These are phyloP conservation scores for Aspergillus carlsbadensis DNA, from an alignment of 495 filamentous ascomycete species.

Conservation along the genomic window DNA sequence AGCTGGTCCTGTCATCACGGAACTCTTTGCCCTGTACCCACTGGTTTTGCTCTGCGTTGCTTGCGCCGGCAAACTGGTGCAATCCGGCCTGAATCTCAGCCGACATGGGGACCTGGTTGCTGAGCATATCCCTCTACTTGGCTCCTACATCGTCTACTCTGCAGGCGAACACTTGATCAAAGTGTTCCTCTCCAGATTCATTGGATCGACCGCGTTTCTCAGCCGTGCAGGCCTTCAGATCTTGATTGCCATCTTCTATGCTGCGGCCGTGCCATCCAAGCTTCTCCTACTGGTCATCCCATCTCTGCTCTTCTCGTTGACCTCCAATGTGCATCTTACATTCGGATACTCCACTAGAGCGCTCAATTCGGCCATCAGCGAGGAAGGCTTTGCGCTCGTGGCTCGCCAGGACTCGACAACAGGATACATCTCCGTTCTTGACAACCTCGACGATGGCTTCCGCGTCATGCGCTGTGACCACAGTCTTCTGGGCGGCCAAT, in stretches of 20 bases:
- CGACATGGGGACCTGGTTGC: slow-evolving; percentile 51
- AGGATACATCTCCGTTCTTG: slow-evolving; percentile 88
- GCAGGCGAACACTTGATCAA: slow-evolving; percentile 52
- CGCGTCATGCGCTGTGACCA: slow-evolving; percentile 91
- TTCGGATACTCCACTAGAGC: slow-evolving; percentile 46
- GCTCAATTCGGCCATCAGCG: slow-evolving; percentile 62
- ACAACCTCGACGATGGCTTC: slow-evolving; percentile 67
- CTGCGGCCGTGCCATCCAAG: slow-evolving; percentile 65
- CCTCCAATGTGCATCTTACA: slow-evolving; percentile 70
- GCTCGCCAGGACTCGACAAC: slow-evolving; percentile 81
- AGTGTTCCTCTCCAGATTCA: slow-evolving; percentile 48
- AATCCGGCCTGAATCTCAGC: slow-evolving; percentile 55
- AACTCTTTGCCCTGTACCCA: slow-evolving; percentile 68
- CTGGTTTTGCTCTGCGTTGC: slow-evolving; percentile 66
- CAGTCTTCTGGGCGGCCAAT: slow-evolving; percentile 91
- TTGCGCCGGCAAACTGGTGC: slow-evolving; percentile 61
- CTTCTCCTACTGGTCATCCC: slow-evolving; percentile 63
- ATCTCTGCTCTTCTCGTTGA: slow-evolving; percentile 64
- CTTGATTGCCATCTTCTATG: slow-evolving; percentile 60
- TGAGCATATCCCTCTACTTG: slow-evolving; percentile 59
- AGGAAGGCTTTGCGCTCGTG: slow-evolving; percentile 56
- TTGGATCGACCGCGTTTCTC: slow-evolving; percentile 62
- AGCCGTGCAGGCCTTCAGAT: slow-evolving; percentile 71
- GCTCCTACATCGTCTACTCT: slow-evolving; percentile 65
- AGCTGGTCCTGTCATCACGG: slow-evolving; percentile 73